phyloP scores from a whole-genome alignment of 805 yeast genomes.

The Candida rishiriensis region DNA sequence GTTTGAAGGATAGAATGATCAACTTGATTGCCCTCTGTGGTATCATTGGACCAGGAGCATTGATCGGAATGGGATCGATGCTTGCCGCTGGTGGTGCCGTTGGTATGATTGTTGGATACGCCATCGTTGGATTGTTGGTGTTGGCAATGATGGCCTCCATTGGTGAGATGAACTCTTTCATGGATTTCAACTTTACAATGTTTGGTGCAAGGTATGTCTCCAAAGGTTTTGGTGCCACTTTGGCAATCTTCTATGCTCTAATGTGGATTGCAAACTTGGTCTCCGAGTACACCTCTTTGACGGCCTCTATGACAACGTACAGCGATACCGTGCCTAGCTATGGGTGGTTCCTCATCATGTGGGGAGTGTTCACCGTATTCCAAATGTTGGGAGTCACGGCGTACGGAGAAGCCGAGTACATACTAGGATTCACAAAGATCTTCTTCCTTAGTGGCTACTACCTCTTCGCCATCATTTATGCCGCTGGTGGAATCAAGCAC shows the following conservation, averaged over 20 bases:
- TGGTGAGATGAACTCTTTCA: conserved; percentile 52
- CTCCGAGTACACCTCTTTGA: conserved; percentile 50
- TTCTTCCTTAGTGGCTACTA: conserved; percentile 44
- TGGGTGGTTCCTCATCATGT: conserved; percentile 51
- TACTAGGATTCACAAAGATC: conserved; percentile 47
- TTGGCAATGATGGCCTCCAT: conserved; percentile 50
- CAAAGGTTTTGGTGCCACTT: conserved; percentile 53
- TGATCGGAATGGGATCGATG: conserved; percentile 47
- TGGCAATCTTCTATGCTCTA: conserved; percentile 49
- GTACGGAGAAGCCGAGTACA: conserved; percentile 55
- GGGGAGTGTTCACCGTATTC: conserved; percentile 45
- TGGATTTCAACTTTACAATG: conserved; percentile 51
- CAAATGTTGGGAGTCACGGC: conserved; percentile 48
- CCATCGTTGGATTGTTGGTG: conserved; percentile 48
- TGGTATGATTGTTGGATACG: conserved; percentile 45
- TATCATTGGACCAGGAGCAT: conserved; percentile 56
- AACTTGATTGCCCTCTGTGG: conserved; percentile 53
- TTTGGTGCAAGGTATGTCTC: conserved; percentile 48
- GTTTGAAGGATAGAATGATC: conserved; percentile 46
- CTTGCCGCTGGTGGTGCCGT: conserved; percentile 49
- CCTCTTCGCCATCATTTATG: conserved; percentile 41
- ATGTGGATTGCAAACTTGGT: conserved; percentile 54
- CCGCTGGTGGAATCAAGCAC: conserved; percentile 35
- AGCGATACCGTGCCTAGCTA: conserved; percentile 49
- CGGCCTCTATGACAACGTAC: conserved; percentile 46